These are phyloP conservation scores for Alnus rubra DNA, from an alignment of 306 rosid genomes.

Conservation along the genomic window DNA sequence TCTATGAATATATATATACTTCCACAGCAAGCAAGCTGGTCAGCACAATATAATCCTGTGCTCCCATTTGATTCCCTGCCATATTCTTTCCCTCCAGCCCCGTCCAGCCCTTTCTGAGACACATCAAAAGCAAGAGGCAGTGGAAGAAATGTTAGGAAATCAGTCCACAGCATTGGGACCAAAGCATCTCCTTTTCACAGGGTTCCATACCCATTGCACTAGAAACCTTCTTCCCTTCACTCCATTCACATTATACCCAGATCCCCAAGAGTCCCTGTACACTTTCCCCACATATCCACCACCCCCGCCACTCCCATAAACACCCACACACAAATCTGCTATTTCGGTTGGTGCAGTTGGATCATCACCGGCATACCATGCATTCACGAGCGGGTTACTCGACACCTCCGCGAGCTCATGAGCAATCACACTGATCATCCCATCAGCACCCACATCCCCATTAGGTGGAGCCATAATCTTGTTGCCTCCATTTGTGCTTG, in stretches of 20 bases:
- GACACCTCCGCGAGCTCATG: conserved; percentile 58
- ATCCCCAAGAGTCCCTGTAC: conserved; percentile 40
- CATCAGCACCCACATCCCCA: conserved; percentile 50
- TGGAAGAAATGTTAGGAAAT: background rate
- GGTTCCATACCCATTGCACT: conserved; percentile 60
- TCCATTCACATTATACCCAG: conserved; percentile 49
- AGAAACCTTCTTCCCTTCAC: conserved; percentile 47
- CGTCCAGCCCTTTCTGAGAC: background rate
- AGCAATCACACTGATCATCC: conserved; percentile 58
- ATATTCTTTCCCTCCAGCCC: background rate
- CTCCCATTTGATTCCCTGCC: background rate
- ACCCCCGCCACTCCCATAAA: conserved; percentile 58
- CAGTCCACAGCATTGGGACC: conserved; percentile 58
- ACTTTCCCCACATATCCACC: conserved; percentile 56
- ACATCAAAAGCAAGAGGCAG: background rate
- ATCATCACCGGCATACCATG: conserved; percentile 62
- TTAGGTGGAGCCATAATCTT: conserved; percentile 46
- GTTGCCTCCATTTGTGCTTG: conserved; percentile 23
- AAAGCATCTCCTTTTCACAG: conserved; percentile 48
- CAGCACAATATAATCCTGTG: background rate
- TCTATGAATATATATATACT: background rate
- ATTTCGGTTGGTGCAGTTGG: conserved; percentile 60
- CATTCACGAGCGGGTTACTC: conserved; percentile 56
- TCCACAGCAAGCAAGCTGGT: background rate
- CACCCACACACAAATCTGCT: conserved; percentile 57